Percentiles rank a stretch among this genome's conserved stretches.
These are phyloP conservation scores for Xylaria sp. DNA, from an alignment of 2,329 filamentous ascomycete species.

Conservation along the genomic window DNA sequence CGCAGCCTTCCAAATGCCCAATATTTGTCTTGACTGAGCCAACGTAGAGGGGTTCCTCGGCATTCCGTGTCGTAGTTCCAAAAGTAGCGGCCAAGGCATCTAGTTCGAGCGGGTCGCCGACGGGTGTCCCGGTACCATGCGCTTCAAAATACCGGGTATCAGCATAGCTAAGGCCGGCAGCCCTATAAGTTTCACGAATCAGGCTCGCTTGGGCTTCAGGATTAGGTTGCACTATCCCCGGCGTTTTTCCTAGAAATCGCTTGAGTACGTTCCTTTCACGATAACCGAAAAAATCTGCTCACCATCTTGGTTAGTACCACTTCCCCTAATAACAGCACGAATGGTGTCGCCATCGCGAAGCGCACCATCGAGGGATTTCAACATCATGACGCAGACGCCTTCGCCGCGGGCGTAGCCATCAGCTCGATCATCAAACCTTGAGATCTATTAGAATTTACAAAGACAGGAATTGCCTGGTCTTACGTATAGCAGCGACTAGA, in stretches of 20 bases:
- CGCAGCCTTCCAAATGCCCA: constrained; percentile 35
- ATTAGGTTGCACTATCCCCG: background rate
- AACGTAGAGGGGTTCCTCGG: constrained; percentile 31
- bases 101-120: constrained; percentile 50
- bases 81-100: constrained; percentile 45
- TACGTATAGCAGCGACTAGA: constrained; percentile 6
- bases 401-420: constrained; percentile 14
- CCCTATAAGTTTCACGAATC: background rate
- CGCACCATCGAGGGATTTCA: constrained; percentile 4
- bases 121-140: constrained; percentile 48
- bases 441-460: too few relatives aligned
- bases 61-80: constrained; percentile 34
- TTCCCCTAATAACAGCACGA: constrained; percentile 7
- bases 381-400: background rate
- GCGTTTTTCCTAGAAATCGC: background rate
- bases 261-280: background rate
- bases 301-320: constrained; percentile 6
- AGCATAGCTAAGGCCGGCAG: background rate
- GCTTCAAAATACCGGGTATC: constrained; percentile 9
- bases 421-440: too few relatives aligned
- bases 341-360: constrained; percentile 10
- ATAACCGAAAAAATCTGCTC: too few relatives aligned
- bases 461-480: too few relatives aligned
- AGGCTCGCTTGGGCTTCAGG: background rate
- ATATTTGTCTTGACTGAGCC: constrained; percentile 36